Evolutionary conservation across 2,329 filamentous ascomycete genomes (phyloP).

Genomic region (Massarina eburnea): DNA sequence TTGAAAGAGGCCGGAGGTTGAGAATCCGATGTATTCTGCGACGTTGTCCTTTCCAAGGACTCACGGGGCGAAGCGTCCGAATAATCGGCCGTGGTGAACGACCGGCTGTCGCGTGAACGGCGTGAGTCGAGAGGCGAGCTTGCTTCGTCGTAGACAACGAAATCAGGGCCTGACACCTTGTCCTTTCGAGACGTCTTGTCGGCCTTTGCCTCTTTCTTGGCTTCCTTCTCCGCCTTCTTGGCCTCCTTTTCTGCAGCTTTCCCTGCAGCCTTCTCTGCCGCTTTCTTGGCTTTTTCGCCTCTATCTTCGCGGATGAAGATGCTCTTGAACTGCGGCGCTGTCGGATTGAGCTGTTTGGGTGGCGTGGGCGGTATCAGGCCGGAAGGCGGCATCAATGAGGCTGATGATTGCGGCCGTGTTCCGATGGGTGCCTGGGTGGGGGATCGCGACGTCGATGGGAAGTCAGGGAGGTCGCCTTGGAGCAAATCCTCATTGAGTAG

Average conservation of each 20-base stretch:
- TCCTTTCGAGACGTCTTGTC: slow-evolving; percentile 39
- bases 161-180: slow-evolving; percentile 34
- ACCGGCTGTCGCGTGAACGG: slow-evolving; percentile 47
- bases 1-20: slow-evolving; percentile 37
- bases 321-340: slow-evolving; percentile 83
- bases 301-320: slow-evolving; percentile 53
- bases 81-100: slow-evolving; percentile 44
- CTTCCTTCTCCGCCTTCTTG: slow-evolving; percentile 21
- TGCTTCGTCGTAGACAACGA: slow-evolving; percentile 29
- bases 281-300: slow-evolving; percentile 37
- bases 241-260: slow-evolving; percentile 40
- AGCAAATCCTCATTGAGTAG: slow-evolving; percentile 54
- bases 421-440: slow-evolving; percentile 72
- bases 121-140: slow-evolving; percentile 34
- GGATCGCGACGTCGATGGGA: slow-evolving; percentile 51
- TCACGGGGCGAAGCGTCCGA: slow-evolving; percentile 42
- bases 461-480: slow-evolving; percentile 55
- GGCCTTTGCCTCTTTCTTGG: slow-evolving; percentile 37
- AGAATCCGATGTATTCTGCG: slow-evolving; percentile 40
- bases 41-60: slow-evolving; percentile 43
- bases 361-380: slow-evolving; percentile 49
- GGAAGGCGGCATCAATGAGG: slow-evolving; percentile 49
- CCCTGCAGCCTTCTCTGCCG: slow-evolving; percentile 37
- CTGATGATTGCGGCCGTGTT: slow-evolving; percentile 66
- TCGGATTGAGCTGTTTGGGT: slow-evolving; percentile 71